Evolutionary conservation across 139 green algal species (phyloP).

Genomic region (Micractinium sp.): DNA sequence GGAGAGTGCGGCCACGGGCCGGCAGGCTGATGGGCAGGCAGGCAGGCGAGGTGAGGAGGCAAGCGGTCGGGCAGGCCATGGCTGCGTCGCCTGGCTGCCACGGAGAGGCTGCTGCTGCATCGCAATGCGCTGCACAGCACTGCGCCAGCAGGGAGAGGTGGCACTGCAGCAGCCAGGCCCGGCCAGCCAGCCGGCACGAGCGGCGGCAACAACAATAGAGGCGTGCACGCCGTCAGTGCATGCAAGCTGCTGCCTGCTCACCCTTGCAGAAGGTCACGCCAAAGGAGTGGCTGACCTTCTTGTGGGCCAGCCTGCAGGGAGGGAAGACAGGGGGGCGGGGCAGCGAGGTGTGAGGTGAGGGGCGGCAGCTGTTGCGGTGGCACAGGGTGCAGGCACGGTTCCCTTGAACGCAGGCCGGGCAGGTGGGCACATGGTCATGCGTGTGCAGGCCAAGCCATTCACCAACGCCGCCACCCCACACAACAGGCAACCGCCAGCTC

Average conservation of each 20-base stretch:
- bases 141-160: too few species aligned
- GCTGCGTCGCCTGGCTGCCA: too few species aligned
- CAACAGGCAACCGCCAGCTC: background rate
- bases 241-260: background rate
- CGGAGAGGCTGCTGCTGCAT: too few species aligned
- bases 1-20: too few species aligned
- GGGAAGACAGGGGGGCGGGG: background rate
- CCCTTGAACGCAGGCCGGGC: background rate
- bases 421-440: background rate
- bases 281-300: slow-evolving; percentile 5
- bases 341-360: background rate
- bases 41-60: too few species aligned
- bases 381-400: background rate
- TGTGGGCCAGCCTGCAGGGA: slow-evolving; percentile 14
- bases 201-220: background rate
- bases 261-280: slow-evolving; percentile 17
- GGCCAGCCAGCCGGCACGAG: background rate
- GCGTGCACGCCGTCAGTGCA: background rate
- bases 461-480: background rate
- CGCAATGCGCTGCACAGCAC: too few species aligned
- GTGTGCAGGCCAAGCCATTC: background rate
- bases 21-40: too few species aligned
- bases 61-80: too few species aligned
- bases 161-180: background rate
- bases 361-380: background rate